Percentiles rank a stretch among this genome's conserved stretches.
Conservation (phyloP, 1,284 basidiomycete genomes). For the Amylostereum chailletii region DNA sequence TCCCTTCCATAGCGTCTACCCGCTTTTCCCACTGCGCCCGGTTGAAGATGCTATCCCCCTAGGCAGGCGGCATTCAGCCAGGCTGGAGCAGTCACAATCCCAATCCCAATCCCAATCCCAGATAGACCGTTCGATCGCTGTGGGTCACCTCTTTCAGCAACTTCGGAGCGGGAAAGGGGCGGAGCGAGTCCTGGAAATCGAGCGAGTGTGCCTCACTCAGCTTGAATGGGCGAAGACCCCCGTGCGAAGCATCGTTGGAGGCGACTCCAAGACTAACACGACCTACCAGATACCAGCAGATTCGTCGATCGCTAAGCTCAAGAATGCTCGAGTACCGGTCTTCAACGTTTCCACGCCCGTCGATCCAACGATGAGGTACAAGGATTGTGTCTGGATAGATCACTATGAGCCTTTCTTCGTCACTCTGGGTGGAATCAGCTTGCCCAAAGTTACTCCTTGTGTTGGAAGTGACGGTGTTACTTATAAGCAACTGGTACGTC, state of each 20-base stretch:
- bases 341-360: slow-evolving; percentile 68
- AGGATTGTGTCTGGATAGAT: slow-evolving; percentile 56
- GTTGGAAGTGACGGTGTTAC: slow-evolving; percentile 57
- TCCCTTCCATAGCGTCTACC: slow-evolving; percentile 90
- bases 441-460: slow-evolving; percentile 79
- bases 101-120: slow-evolving; percentile 1
- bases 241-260: background rate
- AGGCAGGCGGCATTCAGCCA: slow-evolving; percentile 7
- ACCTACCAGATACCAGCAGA: slow-evolving; percentile 30
- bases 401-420: slow-evolving; percentile 54
- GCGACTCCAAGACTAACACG: too few relatives aligned
- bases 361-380: slow-evolving; percentile 66
- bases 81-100: slow-evolving; percentile 7
- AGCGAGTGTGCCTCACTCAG: background rate
- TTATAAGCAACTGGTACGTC: slow-evolving; percentile 77
- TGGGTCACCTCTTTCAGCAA: background rate
- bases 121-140: background rate
- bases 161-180: background rate
- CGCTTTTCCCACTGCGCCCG: slow-evolving; percentile 71
- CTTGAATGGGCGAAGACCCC: background rate
- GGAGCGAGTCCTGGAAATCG: background rate
- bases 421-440: slow-evolving; percentile 73
- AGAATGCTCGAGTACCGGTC: slow-evolving; percentile 68
- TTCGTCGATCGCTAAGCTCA: slow-evolving; percentile 38
- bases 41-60: slow-evolving; percentile 12